Conservation (phyloP, 495 filamentous ascomycete species). For the Paragyromitra xinjiangensis region DNA sequence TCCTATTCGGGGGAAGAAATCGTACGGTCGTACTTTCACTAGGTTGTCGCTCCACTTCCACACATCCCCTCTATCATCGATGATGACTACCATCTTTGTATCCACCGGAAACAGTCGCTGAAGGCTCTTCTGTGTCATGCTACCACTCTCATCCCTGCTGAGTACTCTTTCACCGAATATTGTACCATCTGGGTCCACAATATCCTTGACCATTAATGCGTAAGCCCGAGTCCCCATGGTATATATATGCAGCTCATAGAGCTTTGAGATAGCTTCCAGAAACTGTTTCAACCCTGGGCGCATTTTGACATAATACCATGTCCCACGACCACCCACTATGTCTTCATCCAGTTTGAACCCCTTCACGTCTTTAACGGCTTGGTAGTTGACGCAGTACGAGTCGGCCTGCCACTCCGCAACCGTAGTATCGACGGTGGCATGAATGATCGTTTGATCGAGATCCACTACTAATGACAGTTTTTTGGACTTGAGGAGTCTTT, state of each 20-base stretch:
- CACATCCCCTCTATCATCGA: conserved; percentile 97
- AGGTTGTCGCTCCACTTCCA: conserved; percentile 95
- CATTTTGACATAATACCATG: conserved; percentile 98
- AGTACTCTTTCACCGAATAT: conserved; percentile 94
- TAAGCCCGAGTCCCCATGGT: conserved; percentile 98
- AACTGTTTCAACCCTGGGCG: conserved; percentile 90
- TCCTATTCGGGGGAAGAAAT: conserved; percentile 97
- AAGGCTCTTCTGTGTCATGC: conserved; percentile 85
- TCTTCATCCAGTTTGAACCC: conserved; percentile 85
- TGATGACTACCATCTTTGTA: conserved; percentile 99
- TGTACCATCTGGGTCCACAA: conserved; percentile 88
- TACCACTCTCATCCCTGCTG: conserved; percentile 95
- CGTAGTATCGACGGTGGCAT: conserved; percentile 96
- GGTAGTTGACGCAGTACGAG: conserved; percentile 85
- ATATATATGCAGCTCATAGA: conserved; percentile 97
- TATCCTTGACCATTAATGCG: conserved; percentile 86
- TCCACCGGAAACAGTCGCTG: conserved; percentile 94
- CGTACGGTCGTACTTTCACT: conserved; percentile 92
- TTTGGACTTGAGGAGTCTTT: conserved; percentile 75
- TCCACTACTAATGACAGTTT: conserved; percentile 96
- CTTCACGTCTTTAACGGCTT: conserved; percentile 85
- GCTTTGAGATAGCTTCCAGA: conserved; percentile 75
- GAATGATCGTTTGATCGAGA: conserved; percentile 97
- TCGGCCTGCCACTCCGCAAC: conserved; percentile 95
- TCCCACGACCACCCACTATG: conserved; percentile 59